Percentiles rank a stretch among this genome's conserved stretches.
These are phyloP conservation scores for Scedosporium aurantiacum DNA, from an alignment of 2,329 filamentous ascomycete species.

Conservation along the genomic window DNA sequence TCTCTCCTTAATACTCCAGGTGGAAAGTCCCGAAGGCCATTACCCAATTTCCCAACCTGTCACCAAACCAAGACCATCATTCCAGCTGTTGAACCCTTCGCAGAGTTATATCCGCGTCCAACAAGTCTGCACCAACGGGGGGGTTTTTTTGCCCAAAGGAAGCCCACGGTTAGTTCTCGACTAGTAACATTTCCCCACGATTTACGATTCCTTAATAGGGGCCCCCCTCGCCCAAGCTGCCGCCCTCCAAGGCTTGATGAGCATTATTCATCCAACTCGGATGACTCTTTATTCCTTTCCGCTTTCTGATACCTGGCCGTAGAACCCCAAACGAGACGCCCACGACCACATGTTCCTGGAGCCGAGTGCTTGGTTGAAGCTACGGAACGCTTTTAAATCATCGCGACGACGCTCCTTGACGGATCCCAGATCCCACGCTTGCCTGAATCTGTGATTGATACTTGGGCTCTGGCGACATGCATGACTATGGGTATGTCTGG, in stretches of 20 bases:
- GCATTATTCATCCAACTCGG: neutral
- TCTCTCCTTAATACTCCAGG: neutral
- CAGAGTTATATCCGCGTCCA: neutral
- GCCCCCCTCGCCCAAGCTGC: neutral
- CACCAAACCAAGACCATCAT: neutral
- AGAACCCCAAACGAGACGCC: neutral
- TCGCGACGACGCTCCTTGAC: neutral
- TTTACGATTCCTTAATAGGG: neutral
- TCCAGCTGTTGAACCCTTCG: neutral
- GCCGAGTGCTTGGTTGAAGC: neutral
- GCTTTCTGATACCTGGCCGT: neutral
- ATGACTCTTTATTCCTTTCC: neutral
- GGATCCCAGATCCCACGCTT: neutral
- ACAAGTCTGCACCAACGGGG: neutral
- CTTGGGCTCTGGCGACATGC: slow-evolving; percentile 1
- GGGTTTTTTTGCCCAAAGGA: neutral
- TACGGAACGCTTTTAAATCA: neutral
- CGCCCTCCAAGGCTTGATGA: neutral
- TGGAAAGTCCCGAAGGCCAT: neutral
- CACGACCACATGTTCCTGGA: neutral
- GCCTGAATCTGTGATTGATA: neutral
- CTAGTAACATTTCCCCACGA: neutral
- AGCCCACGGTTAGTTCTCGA: neutral
- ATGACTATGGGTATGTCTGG: slow-evolving; percentile 6
- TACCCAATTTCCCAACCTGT: neutral